Percentiles rank a stretch among this genome's conserved stretches.
Conservation (phyloP, 106 monocot genomes). For the Allium sativum region DNA sequence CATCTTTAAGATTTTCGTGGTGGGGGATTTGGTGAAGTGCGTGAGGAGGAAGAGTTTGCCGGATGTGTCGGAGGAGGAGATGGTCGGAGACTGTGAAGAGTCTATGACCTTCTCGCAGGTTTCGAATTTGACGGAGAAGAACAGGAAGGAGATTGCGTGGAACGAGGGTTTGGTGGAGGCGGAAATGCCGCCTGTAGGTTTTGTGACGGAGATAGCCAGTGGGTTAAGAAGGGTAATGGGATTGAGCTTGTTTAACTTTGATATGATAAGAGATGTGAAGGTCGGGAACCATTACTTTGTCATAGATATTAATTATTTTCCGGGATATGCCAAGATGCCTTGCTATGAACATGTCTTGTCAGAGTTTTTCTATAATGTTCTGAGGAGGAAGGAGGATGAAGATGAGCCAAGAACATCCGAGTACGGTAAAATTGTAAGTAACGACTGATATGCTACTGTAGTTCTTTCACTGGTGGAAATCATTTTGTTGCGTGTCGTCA, state of each 20-base stretch:
- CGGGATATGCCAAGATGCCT: constrained; percentile 65
- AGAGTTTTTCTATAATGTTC: constrained; percentile 41
- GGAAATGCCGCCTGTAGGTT: constrained; percentile 38
- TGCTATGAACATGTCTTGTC: constrained; percentile 36
- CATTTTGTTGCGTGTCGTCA: too few species aligned
- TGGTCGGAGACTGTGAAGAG: constrained; percentile 19
- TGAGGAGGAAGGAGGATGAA: constrained; percentile 8
- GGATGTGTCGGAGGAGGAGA: constrained; percentile 43
- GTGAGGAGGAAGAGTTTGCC: constrained; percentile 61
- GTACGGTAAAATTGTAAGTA: too few species aligned
- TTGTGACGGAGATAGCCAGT: constrained; percentile 37
- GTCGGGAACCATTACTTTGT: constrained; percentile 42
- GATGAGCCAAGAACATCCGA: background rate
- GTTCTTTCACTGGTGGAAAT: too few species aligned
- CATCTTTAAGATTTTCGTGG: constrained; percentile 70
- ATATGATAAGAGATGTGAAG: constrained; percentile 53
- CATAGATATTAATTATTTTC: constrained; percentile 70
- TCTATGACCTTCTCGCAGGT: constrained; percentile 50
- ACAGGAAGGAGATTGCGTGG: constrained; percentile 9
- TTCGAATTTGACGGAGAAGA: constrained; percentile 29
- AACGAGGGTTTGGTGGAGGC: constrained; percentile 27
- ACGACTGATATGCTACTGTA: too few species aligned
- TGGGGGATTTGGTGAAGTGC: constrained; percentile 54
- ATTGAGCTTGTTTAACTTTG: constrained; percentile 58
- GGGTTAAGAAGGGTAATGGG: constrained; percentile 40